These are phyloP conservation scores for Mortierella polycephala DNA, from an alignment of 371 early-diverging fungal genomes.

Conservation along the genomic window DNA sequence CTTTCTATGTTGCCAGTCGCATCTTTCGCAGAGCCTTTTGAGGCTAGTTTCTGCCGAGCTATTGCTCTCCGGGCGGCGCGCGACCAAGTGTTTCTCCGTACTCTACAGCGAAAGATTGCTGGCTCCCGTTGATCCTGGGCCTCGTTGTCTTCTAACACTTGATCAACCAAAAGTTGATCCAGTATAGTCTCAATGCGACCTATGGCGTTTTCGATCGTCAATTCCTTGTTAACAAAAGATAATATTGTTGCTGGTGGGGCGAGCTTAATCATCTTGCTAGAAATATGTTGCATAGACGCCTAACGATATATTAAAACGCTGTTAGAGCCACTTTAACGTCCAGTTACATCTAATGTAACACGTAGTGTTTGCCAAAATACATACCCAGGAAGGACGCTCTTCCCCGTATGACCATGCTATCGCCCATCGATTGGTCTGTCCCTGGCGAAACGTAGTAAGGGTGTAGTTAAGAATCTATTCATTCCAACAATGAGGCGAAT, in stretches of 20 bases:
- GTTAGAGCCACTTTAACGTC: too few species aligned
- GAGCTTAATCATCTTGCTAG: slow-evolving; percentile 33
- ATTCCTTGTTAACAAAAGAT: slow-evolving; percentile 7
- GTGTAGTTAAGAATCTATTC: slow-evolving; percentile 37
- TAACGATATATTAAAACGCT: not conserved
- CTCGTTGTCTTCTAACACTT: not conserved
- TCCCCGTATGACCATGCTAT: slow-evolving; percentile 45
- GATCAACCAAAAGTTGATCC: slow-evolving; percentile 8
- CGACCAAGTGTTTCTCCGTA: slow-evolving; percentile 42
- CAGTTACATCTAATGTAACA: not conserved
- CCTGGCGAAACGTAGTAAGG: slow-evolving; percentile 45
- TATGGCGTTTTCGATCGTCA: not conserved
- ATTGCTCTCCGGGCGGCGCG: slow-evolving; percentile 36
- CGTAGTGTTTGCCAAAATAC: not conserved
- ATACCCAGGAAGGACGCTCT: slow-evolving; percentile 32
- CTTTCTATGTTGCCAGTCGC: not conserved
- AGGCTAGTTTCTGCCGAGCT: slow-evolving; percentile 3
- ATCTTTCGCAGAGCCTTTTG: not conserved
- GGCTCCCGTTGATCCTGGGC: not conserved
- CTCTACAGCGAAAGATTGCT: slow-evolving; percentile 3
- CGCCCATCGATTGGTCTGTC: slow-evolving; percentile 38
- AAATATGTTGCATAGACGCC: slow-evolving; percentile 25
- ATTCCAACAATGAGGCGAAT: not conserved
- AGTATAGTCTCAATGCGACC: not conserved
- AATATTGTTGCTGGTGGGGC: slow-evolving; percentile 23